Percentiles rank a stretch among this genome's conserved stretches.
These are phyloP conservation scores for Sporothrix phasma DNA, from an alignment of 2,329 filamentous ascomycete genomes.

Conservation along the genomic window DNA sequence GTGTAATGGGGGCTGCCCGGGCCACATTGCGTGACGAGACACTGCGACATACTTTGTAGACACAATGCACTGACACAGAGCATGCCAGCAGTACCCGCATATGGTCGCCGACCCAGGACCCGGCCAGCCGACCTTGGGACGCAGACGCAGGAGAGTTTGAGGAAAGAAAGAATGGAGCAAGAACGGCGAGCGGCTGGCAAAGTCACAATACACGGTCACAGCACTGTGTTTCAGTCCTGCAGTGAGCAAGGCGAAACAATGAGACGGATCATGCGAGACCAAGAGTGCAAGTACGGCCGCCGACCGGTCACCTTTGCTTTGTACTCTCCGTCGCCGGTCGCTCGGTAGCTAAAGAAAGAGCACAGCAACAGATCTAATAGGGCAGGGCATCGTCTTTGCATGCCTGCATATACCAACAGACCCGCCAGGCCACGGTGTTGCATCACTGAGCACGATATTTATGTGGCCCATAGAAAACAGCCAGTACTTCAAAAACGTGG, in stretches of 20 bases:
- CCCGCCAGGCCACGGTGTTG: not conserved
- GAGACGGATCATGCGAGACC: not conserved
- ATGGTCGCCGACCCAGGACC: slow-evolving; percentile 9
- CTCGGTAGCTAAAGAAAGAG: not conserved
- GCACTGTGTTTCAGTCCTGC: not conserved
- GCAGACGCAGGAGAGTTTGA: not conserved
- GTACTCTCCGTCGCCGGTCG: not conserved
- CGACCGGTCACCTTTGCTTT: not conserved
- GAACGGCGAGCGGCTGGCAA: no score
- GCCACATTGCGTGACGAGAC: not conserved
- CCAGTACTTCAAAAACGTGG: not conserved
- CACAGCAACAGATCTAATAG: not conserved
- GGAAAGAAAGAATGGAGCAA: not conserved
- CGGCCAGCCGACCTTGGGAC: not conserved
- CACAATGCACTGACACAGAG: not conserved
- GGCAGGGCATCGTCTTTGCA: not conserved
- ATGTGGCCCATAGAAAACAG: not conserved
- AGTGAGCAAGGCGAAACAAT: no score
- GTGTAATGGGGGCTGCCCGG: no score
- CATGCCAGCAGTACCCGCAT: slow-evolving; percentile 6
- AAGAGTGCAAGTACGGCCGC: not conserved
- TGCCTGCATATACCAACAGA: not conserved
- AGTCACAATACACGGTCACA: no score
- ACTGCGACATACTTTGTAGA: not conserved
- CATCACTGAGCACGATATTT: not conserved